Percentiles rank a stretch among this genome's conserved stretches.
Conservation (phyloP, 805 yeast species). For the Candida anglica region DNA sequence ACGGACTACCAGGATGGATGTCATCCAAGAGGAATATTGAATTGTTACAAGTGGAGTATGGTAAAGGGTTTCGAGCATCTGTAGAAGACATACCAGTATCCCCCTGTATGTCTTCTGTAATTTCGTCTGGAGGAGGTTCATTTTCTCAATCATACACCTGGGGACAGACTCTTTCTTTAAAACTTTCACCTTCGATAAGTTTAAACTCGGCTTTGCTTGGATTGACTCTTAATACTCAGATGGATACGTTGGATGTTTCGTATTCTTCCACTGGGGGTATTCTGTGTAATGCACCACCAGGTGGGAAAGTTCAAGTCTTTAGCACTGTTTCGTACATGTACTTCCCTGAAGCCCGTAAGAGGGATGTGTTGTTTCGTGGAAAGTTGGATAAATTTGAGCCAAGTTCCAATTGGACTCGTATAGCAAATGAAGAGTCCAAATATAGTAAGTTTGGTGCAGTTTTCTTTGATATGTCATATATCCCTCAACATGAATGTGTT, state of each 20-base stretch:
- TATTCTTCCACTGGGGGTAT: constrained; percentile 11
- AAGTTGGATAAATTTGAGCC: constrained; percentile 6
- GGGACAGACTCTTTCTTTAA: constrained; percentile 6
- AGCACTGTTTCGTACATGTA: constrained; percentile 8
- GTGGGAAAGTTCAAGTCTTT: constrained; percentile 15
- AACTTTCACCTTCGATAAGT: constrained; percentile 5
- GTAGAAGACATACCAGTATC: constrained; percentile 12
- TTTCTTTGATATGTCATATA: constrained; percentile 9
- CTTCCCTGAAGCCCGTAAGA: constrained; percentile 12
- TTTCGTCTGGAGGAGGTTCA: constrained; percentile 13
- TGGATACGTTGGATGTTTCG: constrained; percentile 8
- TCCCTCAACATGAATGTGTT: constrained; percentile 13
- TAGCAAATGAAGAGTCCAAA: constrained; percentile 2
- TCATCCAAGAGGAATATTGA: constrained; percentile 7
- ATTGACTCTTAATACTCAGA: constrained; percentile 6
- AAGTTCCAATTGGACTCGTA: constrained; percentile 7
- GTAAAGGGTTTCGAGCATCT: constrained; percentile 4
- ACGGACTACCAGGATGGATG: background rate
- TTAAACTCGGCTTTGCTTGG: constrained; percentile 5
- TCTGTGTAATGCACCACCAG: constrained; percentile 13
- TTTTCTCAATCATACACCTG: constrained; percentile 11
- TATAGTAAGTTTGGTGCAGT: constrained; percentile 11
- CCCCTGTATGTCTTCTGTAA: constrained; percentile 12
- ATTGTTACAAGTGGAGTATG: constrained; percentile 16
- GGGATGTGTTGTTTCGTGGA: constrained; percentile 6